phyloP scores from a whole-genome alignment of 2,329 filamentous ascomycete species.

The Ciborinia camelliae region DNA sequence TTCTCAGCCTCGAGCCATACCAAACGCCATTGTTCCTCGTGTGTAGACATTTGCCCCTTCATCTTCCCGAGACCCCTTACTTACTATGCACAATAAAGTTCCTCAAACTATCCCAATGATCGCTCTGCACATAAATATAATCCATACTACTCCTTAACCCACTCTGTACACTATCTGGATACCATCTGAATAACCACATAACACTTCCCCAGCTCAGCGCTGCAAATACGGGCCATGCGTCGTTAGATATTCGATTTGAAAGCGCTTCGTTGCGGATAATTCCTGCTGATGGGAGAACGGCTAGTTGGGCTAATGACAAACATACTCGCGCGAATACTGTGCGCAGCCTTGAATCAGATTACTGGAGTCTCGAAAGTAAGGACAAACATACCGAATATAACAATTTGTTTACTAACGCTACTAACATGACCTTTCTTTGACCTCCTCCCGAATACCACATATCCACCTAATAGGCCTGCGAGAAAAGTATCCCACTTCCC shows the following conservation, averaged over 20 bases:
- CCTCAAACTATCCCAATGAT: conserved; percentile 82
- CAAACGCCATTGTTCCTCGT: background rate
- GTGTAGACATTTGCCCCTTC: background rate
- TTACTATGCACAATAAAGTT: conserved; percentile 86
- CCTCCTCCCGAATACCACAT: conserved; percentile 79
- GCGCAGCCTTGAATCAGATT: background rate
- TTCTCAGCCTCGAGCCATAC: background rate
- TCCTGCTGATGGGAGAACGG: conserved; percentile 62
- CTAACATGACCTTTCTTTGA: conserved; percentile 66
- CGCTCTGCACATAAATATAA: conserved; percentile 90
- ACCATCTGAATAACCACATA: conserved; percentile 92
- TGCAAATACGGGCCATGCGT: conserved; percentile 92
- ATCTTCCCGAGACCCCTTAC: conserved; percentile 34
- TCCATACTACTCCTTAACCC: conserved; percentile 94
- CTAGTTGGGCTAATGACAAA: conserved; percentile 77
- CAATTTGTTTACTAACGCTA: conserved; percentile 91
- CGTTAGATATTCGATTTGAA: conserved; percentile 52
- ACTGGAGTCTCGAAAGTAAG: background rate
- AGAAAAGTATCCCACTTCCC: conserved; percentile 80
- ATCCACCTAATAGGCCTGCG: conserved; percentile 83
- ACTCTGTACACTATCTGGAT: conserved; percentile 86
- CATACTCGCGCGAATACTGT: conserved; percentile 83
- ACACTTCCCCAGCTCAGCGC: conserved; percentile 86
- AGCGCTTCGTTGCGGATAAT: conserved; percentile 47
- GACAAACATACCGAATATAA: conserved; percentile 63